Evolutionary conservation across 305 asterid genomes (phyloP).

Genomic region (Fraxinus angustifolia): DNA sequence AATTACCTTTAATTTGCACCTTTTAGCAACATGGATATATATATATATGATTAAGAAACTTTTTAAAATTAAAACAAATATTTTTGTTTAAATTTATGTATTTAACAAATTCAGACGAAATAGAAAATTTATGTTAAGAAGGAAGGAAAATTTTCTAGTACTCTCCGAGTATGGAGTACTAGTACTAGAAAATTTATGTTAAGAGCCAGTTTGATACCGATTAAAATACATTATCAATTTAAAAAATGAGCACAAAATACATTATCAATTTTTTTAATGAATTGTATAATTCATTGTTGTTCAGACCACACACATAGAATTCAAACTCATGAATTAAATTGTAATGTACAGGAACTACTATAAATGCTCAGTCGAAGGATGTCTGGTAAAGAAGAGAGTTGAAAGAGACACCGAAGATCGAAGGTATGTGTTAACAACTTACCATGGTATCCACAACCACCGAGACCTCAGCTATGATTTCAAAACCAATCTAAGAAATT

Average conservation of each 20-base stretch:
- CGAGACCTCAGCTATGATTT: slow-evolving; percentile 19
- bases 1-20: background rate
- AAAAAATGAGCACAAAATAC: background rate
- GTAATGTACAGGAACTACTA: slow-evolving; percentile 44
- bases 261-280: background rate
- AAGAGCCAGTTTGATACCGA: too few relatives aligned
- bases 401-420: slow-evolving; percentile 45
- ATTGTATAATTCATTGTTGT: background rate
- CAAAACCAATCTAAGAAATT: background rate
- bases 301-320: background rate
- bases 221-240: too few relatives aligned
- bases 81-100: too few relatives aligned
- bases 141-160: too few relatives aligned
- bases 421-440: slow-evolving; percentile 44
- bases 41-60: too few relatives aligned
- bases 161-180: too few relatives aligned
- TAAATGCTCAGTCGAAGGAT: slow-evolving; percentile 41
- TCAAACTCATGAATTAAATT: background rate
- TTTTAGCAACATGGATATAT: background rate
- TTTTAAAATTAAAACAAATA: too few relatives aligned
- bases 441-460: slow-evolving; percentile 48
- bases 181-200: too few relatives aligned
- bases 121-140: too few relatives aligned
- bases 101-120: too few relatives aligned
- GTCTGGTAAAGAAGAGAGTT: slow-evolving; percentile 50